Evolutionary conservation across 2,329 filamentous ascomycete species (phyloP).

Genomic region (Ustulina deusta): DNA sequence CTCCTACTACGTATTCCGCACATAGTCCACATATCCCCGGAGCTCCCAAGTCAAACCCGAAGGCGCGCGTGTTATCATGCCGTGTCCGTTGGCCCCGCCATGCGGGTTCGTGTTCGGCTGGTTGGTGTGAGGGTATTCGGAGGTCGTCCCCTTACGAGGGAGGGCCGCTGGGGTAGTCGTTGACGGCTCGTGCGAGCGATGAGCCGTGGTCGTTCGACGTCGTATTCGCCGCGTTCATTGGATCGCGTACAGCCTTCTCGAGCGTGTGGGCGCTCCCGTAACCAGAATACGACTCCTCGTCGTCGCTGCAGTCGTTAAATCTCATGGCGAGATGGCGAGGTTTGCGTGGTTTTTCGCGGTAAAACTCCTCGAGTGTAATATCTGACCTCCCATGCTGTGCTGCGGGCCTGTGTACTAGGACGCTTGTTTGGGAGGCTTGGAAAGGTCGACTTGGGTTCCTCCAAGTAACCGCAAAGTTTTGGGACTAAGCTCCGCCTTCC

Average conservation of each 20-base stretch:
- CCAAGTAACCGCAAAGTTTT: slow-evolving; percentile 24
- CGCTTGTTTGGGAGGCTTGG: slow-evolving; percentile 23
- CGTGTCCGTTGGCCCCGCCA: slow-evolving; percentile 20
- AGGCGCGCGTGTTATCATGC: slow-evolving; percentile 25
- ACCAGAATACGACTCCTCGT: slow-evolving; percentile 19
- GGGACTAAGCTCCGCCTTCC: slow-evolving; percentile 28
- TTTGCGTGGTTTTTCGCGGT: slow-evolving; percentile 27
- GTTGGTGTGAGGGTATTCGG: slow-evolving; percentile 22
- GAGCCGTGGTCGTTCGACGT: slow-evolving; percentile 25
- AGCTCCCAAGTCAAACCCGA: slow-evolving; percentile 19
- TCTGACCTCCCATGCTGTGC: slow-evolving; percentile 29
- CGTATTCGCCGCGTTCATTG: slow-evolving; percentile 21
- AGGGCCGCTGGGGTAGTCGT: slow-evolving; percentile 27
- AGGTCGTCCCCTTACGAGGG: slow-evolving; percentile 25
- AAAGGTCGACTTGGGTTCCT: slow-evolving; percentile 28
- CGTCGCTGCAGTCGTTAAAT: slow-evolving; percentile 23
- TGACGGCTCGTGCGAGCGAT: slow-evolving; percentile 23
- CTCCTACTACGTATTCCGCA: slow-evolving; percentile 16
- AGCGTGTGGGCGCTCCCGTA: slow-evolving; percentile 18
- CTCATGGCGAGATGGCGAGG: slow-evolving; percentile 31
- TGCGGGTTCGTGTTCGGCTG: slow-evolving; percentile 19
- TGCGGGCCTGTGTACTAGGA: slow-evolving; percentile 22
- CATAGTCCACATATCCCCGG: slow-evolving; percentile 17
- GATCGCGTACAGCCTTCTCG: slow-evolving; percentile 17
- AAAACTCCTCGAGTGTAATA: slow-evolving; percentile 28